Conservation (phyloP, 176 grass and related monocot genomes). For the Hsuehochloa calcarea region DNA sequence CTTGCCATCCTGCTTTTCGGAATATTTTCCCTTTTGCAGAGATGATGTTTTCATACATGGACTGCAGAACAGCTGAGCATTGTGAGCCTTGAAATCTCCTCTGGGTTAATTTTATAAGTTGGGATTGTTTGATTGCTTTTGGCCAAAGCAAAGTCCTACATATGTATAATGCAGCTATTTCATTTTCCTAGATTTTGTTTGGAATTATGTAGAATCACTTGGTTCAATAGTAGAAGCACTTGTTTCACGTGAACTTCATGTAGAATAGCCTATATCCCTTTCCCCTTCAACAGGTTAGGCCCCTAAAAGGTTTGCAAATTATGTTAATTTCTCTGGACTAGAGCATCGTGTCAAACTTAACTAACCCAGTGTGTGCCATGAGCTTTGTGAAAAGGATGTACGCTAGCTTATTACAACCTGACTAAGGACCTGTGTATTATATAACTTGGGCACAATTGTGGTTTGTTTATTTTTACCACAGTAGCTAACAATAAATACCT, state of each 20-base stretch:
- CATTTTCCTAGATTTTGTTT: not conserved
- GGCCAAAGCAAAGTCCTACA: not conserved
- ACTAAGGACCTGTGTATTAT: not conserved
- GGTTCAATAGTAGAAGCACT: not conserved
- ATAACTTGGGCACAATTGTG: not conserved
- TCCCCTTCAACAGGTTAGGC: not conserved
- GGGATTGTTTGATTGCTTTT: not conserved
- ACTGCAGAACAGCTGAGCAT: not conserved
- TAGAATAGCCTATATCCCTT: slow-evolving; percentile 12
- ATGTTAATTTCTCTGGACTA: not conserved
- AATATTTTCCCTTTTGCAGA: too few relatives aligned
- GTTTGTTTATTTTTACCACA: not conserved
- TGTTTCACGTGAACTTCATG: not conserved
- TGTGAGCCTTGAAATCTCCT: slow-evolving; percentile 6
- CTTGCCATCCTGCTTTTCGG: too few relatives aligned
- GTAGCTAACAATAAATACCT: slow-evolving; percentile 25
- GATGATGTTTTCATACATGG: not conserved
- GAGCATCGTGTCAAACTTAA: not conserved
- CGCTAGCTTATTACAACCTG: not conserved
- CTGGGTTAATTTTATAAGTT: not conserved
- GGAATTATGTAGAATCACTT: not conserved
- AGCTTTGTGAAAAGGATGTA: slow-evolving; percentile 18
- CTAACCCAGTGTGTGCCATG: not conserved
- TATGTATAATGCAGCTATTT: not conserved
- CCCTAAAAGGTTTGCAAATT: not conserved